These are phyloP conservation scores for Chlorella sorokiniana DNA, from an alignment of 139 green algal genomes.

Conservation along the genomic window DNA sequence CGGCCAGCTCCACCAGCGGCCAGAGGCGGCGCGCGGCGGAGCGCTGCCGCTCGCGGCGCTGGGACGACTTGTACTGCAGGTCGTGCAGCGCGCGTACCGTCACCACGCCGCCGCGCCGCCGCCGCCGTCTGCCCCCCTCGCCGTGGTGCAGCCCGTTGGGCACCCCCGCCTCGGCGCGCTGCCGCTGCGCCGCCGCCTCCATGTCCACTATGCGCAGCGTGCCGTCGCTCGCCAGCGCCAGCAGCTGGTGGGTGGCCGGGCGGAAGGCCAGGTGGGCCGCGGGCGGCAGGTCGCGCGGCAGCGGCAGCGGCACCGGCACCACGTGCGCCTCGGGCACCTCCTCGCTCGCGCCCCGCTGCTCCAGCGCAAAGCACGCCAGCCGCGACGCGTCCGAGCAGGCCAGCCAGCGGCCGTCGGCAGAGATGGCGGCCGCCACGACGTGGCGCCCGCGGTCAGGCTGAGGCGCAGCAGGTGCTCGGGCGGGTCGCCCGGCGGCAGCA, in stretches of 20 bases:
- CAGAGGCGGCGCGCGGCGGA: slow-evolving; percentile 19
- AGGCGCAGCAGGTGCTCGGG: slow-evolving; percentile 63
- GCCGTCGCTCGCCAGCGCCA: slow-evolving; percentile 23
- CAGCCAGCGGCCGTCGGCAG: slow-evolving; percentile 64
- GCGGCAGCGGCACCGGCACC: slow-evolving; percentile 10
- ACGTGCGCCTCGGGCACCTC: background rate
- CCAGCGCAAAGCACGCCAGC: slow-evolving; percentile 57
- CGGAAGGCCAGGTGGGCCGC: slow-evolving; percentile 37
- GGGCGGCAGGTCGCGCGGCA: slow-evolving; percentile 36
- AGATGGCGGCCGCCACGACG: slow-evolving; percentile 62
- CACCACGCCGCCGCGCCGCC: background rate
- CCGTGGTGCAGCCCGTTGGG: background rate
- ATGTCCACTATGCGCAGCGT: slow-evolving; percentile 9
- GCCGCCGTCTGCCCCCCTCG: background rate
- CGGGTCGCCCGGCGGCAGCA: slow-evolving; percentile 48
- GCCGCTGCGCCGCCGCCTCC: background rate
- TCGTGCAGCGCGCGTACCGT: slow-evolving; percentile 37
- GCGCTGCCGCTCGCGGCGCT: slow-evolving; percentile 22
- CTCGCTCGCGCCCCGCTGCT: background rate
- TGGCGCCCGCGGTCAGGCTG: slow-evolving; percentile 39
- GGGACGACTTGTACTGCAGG: slow-evolving; percentile 39
- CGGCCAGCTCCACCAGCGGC: slow-evolving; percentile 35
- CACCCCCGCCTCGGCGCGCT: background rate
- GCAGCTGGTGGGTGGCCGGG: background rate
- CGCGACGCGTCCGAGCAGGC: slow-evolving; percentile 61